Percentiles rank a stretch among this genome's conserved stretches.
Evolutionary conservation across 2,329 filamentous ascomycete species (phyloP).

Genomic region (Neoascochyta sp.): DNA sequence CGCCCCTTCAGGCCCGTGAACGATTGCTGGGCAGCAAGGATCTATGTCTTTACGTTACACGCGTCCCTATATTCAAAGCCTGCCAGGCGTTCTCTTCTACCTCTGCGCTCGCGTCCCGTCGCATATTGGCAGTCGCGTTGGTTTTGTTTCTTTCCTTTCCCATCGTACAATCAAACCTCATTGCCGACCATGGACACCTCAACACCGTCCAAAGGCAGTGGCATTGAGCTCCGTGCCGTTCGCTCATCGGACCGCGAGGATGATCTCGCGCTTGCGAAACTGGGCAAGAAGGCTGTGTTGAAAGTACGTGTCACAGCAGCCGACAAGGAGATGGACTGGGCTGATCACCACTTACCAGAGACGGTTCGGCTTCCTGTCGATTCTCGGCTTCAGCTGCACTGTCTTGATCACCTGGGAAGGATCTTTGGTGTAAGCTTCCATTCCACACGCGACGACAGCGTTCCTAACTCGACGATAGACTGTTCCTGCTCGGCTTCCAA

Average conservation of each 20-base stretch:
- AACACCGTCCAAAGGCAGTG: slow-evolving; percentile 13
- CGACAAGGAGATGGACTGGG: neutral
- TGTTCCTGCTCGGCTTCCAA: slow-evolving; percentile 17
- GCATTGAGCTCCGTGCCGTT: slow-evolving; percentile 11
- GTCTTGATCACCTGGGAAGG: slow-evolving; percentile 31
- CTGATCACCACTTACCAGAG: slow-evolving; percentile 10
- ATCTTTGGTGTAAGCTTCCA: slow-evolving; percentile 17
- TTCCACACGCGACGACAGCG: neutral
- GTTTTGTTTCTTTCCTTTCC: too few species aligned
- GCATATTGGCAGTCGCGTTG: too few species aligned
- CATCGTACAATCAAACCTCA: too few species aligned
- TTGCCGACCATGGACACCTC: too few species aligned
- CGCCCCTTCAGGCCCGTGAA: too few species aligned
- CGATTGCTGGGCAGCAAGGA: neutral
- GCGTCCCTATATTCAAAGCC: too few species aligned
- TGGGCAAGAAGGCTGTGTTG: slow-evolving; percentile 23
- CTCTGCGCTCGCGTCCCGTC: too few species aligned
- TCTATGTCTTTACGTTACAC: too few species aligned
- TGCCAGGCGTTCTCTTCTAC: too few species aligned
- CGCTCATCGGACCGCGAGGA: slow-evolving; percentile 12
- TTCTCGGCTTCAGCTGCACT: slow-evolving; percentile 27
- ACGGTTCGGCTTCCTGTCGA: slow-evolving; percentile 25
- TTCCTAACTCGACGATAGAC: slow-evolving; percentile 10
- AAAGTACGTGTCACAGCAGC: slow-evolving; percentile 9
- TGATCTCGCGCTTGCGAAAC: slow-evolving; percentile 15